Evolutionary conservation across 1,139 yeast genomes (phyloP), one percentile per base, ranked within the genome.

Genomic region (Sugiyamaella pinicola): DNA sequence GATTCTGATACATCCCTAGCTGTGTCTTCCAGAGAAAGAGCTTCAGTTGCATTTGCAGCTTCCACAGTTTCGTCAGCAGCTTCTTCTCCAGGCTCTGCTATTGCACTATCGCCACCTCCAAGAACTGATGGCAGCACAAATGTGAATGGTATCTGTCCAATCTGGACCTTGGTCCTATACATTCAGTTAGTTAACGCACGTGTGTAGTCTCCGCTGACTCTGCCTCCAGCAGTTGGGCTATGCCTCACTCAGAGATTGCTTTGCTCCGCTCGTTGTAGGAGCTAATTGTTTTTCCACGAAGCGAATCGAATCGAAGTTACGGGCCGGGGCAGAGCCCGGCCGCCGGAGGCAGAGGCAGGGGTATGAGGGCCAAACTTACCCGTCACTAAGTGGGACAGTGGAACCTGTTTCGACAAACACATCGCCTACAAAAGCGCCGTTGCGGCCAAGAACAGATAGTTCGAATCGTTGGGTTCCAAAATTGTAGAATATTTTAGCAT

Each of bases 401-500:
- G 87, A 83, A 9, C 96, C 97, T 56, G 87, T 82, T 65, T 88
- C 96, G 10, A 91, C 85, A 68, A 90, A 93, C 29, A 76, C 75
- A 61, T 90, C 96, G 69, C 91, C 93, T 2, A 93, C 96, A 74
- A 91, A 93, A 0, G 97, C 97, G 31, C 99, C 99, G 67, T 93
- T 93, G 63, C 96, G 79, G 19, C 99, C 99, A 61, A 90, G 75
- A 3, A 93, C 90, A 9, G 95, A 85, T 40, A 93, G 72, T 70
- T 91, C 98, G 66, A 91, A 93, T 60, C 95, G 73, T 66, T 90
- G 97, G 4, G 95, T 88, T 4, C 96, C 97, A 71, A 93, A 93
- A 67, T 93, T 91, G 72, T 91, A 93, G 67, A 90, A 91, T 18
- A 93, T 90, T 69, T 88, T 90, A 4, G 98, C 98, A 69, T 93